Conservation (phyloP, 2,329 filamentous ascomycete species). For the Endothia cerciana region DNA sequence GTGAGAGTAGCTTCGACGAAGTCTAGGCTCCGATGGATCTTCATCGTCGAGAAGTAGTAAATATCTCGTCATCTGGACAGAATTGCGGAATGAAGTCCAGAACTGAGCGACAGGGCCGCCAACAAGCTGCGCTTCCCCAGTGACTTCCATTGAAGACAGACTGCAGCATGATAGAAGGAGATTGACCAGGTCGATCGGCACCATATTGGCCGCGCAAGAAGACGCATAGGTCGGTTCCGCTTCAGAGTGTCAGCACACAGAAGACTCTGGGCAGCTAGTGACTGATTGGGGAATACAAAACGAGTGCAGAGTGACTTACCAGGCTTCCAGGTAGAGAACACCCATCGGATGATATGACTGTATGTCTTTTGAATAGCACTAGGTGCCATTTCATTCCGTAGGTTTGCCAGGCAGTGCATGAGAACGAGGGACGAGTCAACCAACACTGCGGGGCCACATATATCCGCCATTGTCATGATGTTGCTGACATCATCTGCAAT, state of each 20-base stretch:
- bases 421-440: conserved; percentile 79
- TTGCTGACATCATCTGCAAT: conserved; percentile 72
- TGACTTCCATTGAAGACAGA: conserved; percentile 39
- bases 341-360: conserved; percentile 78
- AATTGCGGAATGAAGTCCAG: conserved; percentile 49
- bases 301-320: conserved; percentile 53
- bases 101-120: conserved; percentile 54
- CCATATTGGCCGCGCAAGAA: conserved; percentile 65
- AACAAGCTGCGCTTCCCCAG: conserved; percentile 42
- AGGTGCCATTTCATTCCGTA: conserved; percentile 69
- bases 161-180: conserved; percentile 74
- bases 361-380: conserved; percentile 69
- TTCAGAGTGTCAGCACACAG: conserved; percentile 39
- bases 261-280: conserved; percentile 4
- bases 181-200: conserved; percentile 67
- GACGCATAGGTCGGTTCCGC: conserved; percentile 71
- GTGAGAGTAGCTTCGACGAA: not conserved
- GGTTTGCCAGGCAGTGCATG: conserved; percentile 70
- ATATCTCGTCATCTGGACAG: conserved; percentile 54
- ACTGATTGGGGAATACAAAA: not conserved
- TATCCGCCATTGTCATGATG: conserved; percentile 76
- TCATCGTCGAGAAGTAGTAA: conserved; percentile 55
- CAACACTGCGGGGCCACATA: conserved; percentile 77
- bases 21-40: conserved; percentile 1
- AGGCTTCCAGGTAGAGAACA: conserved; percentile 80